These are phyloP conservation scores for Lunularia cruciata DNA, from an alignment of 225 moss, liverwort and hornwort genomes.

Conservation along the genomic window DNA sequence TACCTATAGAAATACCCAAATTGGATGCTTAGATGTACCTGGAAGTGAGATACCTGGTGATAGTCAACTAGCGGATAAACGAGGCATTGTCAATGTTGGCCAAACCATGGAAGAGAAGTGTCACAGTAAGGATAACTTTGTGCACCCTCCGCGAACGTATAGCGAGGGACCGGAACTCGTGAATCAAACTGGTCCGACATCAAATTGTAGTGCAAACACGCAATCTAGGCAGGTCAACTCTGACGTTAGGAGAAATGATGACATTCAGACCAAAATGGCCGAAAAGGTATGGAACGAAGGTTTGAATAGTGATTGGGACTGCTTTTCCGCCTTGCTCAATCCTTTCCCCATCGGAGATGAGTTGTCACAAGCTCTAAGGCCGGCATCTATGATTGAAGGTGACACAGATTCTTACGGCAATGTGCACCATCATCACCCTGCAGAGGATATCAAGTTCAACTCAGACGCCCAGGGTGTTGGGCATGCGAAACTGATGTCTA, in stretches of 20 bases:
- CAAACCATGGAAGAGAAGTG: neutral
- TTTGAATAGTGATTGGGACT: constrained; percentile 3
- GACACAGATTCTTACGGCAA: neutral
- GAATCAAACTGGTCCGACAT: neutral
- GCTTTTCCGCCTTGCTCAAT: constrained; percentile 1
- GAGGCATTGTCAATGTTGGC: neutral
- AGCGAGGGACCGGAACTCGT: neutral
- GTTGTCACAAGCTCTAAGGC: constrained; percentile 23
- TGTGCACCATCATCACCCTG: neutral
- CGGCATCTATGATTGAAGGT: neutral
- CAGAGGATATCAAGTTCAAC: neutral
- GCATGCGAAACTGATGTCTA: neutral
- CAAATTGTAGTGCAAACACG: neutral
- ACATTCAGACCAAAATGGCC: neutral
- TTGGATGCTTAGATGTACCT: neutral
- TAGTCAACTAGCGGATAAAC: neutral
- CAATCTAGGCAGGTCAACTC: neutral
- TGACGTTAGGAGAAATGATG: neutral
- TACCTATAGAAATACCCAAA: neutral
- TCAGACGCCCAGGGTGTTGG: neutral
- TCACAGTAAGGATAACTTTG: neutral
- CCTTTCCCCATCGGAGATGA: constrained; percentile 22
- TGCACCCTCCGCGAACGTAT: neutral
- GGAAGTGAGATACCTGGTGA: neutral
- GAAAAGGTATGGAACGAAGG: neutral